phyloP scores from a whole-genome alignment of 345 rosid species.

The Gossypium australe region DNA sequence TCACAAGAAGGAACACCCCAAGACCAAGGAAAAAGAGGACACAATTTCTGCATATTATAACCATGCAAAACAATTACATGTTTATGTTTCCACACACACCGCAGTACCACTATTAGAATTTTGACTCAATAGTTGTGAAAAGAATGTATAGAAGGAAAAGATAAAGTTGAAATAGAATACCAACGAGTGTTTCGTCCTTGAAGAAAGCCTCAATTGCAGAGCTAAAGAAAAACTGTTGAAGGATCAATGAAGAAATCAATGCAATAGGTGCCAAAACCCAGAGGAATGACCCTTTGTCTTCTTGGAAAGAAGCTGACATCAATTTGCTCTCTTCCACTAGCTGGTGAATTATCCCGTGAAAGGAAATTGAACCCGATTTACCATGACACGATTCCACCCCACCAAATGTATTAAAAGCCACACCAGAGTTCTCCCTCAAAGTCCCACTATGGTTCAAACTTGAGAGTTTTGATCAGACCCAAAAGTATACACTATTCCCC shows the following conservation, averaged over 20 bases:
- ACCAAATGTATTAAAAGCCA: conserved; percentile 20
- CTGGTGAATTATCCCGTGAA: conserved; percentile 66
- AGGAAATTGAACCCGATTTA: conserved; percentile 77
- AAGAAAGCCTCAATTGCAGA: conserved; percentile 43
- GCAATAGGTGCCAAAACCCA: conserved; percentile 75
- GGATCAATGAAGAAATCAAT: conserved; percentile 52
- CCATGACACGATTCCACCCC: conserved; percentile 65
- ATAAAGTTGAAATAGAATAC: conserved; percentile 17
- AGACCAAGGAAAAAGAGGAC: conserved; percentile 60
- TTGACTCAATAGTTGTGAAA: background rate
- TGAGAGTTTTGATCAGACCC: conserved; percentile 21
- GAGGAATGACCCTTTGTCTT: conserved; percentile 56
- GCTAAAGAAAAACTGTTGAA: conserved; percentile 70
- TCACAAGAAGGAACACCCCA: conserved; percentile 51
- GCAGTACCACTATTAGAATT: background rate
- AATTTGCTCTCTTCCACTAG: conserved; percentile 65
- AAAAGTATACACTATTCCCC: conserved; percentile 27
- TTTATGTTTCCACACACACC: background rate
- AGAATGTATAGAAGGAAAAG: background rate
- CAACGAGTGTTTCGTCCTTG: conserved; percentile 47
- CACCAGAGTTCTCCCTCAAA: conserved; percentile 13
- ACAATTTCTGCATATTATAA: conserved; percentile 48
- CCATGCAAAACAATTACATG: background rate
- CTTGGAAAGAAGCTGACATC: conserved; percentile 61
- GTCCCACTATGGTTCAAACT: conserved; percentile 12